Conservation (phyloP, 106 monocot species). For the Allium sativum region DNA sequence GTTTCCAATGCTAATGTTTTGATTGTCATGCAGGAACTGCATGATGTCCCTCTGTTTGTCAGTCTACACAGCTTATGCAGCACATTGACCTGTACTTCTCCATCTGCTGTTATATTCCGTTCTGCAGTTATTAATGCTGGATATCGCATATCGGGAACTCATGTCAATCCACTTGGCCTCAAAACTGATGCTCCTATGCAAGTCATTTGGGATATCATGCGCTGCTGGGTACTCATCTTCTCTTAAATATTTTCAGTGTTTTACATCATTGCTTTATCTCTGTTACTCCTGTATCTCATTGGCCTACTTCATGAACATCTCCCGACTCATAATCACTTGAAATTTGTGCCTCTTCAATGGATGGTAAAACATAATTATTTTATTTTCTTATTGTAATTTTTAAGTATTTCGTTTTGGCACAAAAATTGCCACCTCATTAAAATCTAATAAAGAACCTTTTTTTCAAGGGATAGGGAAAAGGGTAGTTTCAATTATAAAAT, state of each 20-base stretch:
- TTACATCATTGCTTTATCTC: background rate
- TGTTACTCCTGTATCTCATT: background rate
- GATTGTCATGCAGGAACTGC: slow-evolving; percentile 51
- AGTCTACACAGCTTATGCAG: slow-evolving; percentile 81
- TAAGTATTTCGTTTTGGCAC: background rate
- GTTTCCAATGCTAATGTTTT: background rate
- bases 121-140: slow-evolving; percentile 94
- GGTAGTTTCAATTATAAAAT: too few relatives aligned
- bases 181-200: slow-evolving; percentile 89
- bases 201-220: slow-evolving; percentile 98
- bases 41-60: slow-evolving; percentile 78
- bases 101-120: slow-evolving; percentile 72
- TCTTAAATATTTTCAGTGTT: background rate
- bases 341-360: too few relatives aligned
- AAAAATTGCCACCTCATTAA: background rate
- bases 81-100: slow-evolving; percentile 86
- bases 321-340: too few relatives aligned
- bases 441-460: too few relatives aligned
- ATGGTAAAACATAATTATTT: background rate
- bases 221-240: slow-evolving; percentile 67
- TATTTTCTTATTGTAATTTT: background rate
- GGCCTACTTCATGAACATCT: background rate
- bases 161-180: slow-evolving; percentile 80
- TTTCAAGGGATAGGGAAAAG: too few relatives aligned
- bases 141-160: slow-evolving; percentile 82